These are phyloP conservation scores for Fremontodendron californicum DNA, from an alignment of 345 rosid species.

Conservation along the genomic window DNA sequence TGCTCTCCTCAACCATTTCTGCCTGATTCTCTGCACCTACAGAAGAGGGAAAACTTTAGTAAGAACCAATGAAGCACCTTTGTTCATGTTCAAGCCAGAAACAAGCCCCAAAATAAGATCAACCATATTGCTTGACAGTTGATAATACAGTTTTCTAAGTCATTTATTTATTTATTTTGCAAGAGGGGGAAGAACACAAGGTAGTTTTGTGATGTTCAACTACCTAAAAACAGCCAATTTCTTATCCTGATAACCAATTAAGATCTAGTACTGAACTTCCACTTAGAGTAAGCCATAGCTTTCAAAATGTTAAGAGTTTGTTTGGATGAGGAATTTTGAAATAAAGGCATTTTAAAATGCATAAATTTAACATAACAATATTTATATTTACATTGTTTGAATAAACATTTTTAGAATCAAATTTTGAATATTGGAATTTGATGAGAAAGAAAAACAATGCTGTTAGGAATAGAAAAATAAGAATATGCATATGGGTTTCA, in stretches of 20 bases:
- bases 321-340: not conserved
- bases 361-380: not conserved
- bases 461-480: not conserved
- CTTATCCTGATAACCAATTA: not conserved
- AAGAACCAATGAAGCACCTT: not conserved
- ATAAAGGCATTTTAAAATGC: not conserved
- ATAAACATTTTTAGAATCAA: not conserved
- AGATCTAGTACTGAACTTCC: not conserved
- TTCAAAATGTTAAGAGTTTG: not conserved
- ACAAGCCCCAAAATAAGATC: not conserved
- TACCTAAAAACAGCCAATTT: not conserved
- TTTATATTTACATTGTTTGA: not conserved
- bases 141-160: not conserved
- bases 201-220: not conserved
- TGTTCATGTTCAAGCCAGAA: conserved; percentile 1
- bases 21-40: conserved; percentile 54
- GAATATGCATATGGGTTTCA: not conserved
- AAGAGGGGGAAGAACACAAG: not conserved
- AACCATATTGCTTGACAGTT: not conserved
- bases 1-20: conserved; percentile 59
- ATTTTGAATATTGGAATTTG: not conserved
- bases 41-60: conserved; percentile 3
- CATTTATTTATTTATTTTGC: not conserved
- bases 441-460: not conserved
- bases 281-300: conserved; percentile 2